Evolutionary conservation across 2,329 filamentous ascomycete genomes (phyloP).

Genomic region (Colletotrichum lindemuthianum): DNA sequence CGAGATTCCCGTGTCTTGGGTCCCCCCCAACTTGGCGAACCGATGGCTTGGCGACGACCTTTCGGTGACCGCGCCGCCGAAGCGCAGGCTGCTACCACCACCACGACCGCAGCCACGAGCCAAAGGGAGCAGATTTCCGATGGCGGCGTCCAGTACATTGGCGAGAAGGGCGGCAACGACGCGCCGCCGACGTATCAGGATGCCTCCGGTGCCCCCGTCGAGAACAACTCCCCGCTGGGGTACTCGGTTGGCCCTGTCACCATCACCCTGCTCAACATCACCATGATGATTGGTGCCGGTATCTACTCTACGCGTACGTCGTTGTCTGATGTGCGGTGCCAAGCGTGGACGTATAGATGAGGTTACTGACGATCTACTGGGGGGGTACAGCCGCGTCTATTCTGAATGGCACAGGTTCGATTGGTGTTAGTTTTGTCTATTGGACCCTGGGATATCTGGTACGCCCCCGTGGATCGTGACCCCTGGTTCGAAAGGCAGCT

Average conservation of each 20-base stretch:
- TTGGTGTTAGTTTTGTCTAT: constrained; percentile 70
- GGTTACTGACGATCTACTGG: constrained; percentile 8
- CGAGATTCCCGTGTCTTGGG: constrained; percentile 4
- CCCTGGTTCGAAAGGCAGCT: not conserved
- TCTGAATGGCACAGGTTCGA: constrained; percentile 66
- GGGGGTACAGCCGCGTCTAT: constrained; percentile 61
- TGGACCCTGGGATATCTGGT: constrained; percentile 72
- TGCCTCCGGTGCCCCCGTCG: constrained; percentile 65
- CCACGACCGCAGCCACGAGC: not conserved
- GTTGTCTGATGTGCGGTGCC: not conserved
- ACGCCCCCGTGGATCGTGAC: constrained; percentile 56
- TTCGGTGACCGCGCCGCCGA: not conserved
- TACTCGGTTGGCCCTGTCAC: constrained; percentile 66
- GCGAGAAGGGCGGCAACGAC: constrained; percentile 27
- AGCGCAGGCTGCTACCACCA: no score
- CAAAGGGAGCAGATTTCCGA: constrained; percentile 11
- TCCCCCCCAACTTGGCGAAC: not conserved
- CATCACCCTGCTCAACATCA: constrained; percentile 68
- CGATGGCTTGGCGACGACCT: constrained; percentile 25
- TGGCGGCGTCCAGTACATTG: constrained; percentile 19
- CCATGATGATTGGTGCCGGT: constrained; percentile 71
- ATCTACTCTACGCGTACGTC: constrained; percentile 64
- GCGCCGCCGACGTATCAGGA: constrained; percentile 35
- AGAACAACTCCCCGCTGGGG: constrained; percentile 67
- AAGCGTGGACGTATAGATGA: not conserved